A percentile compares a stretch with the other conserved stretches of the same genome.
Conservation (phyloP, 139 green algal species). For the Chlamydomonas schloesseri region DNA sequence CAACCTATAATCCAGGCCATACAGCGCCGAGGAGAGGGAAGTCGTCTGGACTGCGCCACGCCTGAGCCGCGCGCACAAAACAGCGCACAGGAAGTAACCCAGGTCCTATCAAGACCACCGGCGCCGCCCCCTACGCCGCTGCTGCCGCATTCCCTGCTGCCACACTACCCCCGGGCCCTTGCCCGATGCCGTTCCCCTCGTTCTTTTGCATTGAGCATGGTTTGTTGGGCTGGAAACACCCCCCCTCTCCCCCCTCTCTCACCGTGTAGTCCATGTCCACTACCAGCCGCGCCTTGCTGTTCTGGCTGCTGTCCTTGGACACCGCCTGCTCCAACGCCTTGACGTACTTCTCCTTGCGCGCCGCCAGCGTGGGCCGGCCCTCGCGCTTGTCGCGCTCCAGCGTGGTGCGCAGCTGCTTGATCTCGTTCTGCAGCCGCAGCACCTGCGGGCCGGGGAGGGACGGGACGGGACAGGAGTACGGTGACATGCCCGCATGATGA, state of each 20-base stretch:
- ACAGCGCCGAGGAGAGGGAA: too few species aligned
- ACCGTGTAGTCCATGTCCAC: slow-evolving; percentile 41
- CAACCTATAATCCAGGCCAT: too few species aligned
- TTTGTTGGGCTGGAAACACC: background rate
- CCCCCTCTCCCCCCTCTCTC: background rate
- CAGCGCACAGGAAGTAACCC: too few species aligned
- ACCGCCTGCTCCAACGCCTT: slow-evolving; percentile 2
- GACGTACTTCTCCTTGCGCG: slow-evolving; percentile 10
- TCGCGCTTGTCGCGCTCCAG: slow-evolving; percentile 6
- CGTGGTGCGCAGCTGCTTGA: background rate
- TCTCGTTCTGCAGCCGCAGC: background rate
- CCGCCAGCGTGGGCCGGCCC: background rate
- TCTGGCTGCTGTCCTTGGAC: background rate
- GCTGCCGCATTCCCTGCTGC: too few species aligned
- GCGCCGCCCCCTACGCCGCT: too few species aligned
- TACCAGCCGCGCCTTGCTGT: slow-evolving; percentile 15
- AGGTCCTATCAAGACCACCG: too few species aligned
- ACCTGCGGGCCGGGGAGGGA: background rate
- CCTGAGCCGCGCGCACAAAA: too few species aligned
- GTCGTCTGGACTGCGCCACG: too few species aligned
- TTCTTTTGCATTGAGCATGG: too few species aligned
- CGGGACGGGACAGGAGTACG: background rate
- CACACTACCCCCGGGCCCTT: too few species aligned
- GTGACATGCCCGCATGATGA: too few species aligned
- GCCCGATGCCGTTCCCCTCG: too few species aligned